Evolutionary conservation across 2,329 filamentous ascomycete species (phyloP), one percentile per base, ranked within the genome.

Genomic region (Microdochium bolleyi): DNA sequence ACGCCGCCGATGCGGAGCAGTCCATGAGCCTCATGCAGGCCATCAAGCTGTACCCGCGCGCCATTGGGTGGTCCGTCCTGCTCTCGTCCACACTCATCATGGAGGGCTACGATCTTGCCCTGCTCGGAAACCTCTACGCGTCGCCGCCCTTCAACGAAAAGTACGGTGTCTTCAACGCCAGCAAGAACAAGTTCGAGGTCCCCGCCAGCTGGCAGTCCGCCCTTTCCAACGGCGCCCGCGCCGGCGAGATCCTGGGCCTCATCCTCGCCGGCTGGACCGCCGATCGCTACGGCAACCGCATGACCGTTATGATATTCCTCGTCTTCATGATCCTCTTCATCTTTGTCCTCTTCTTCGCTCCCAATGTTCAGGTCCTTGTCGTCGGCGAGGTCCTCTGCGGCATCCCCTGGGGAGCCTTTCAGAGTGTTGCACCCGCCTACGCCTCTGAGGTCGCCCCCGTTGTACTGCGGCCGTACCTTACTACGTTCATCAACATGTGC

Each of bases 171-270:
- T 67, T 64, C 24, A 60, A 64, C 38, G 55, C 58, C 1, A 56
- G 57, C 1, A 64, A 65, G 2, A 68, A 65, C 1, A 70, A 69
- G 25, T 78, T 77, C 52, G 67, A 73, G 34, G 66, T 84, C 24
- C 73, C 75, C 1, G 75, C 79, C 0, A 69, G 74, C 0, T 84
- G 82, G 82, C 80, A 83, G 61, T 75, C 77, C 0, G 80, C 73
- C 0, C 61, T 84, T 2, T 74, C 72, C 7, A 82, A 81, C 53
- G 80, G 76, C 16, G 74, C 75, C 0, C 67, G 73, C 1, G 74
- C 74, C 1, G 80, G 80, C 13, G 73, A 79, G 58, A 79, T 84
- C 50, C 58, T 82, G 10, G 81, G 81, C 0, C 64, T 82, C 2
- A 69, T 81, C 24, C 54, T 80, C 22, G 77, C 74, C n/a, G 80